Evolutionary conservation across 306 rosid genomes (phyloP).

Genomic region (Ormosia semicastrata): DNA sequence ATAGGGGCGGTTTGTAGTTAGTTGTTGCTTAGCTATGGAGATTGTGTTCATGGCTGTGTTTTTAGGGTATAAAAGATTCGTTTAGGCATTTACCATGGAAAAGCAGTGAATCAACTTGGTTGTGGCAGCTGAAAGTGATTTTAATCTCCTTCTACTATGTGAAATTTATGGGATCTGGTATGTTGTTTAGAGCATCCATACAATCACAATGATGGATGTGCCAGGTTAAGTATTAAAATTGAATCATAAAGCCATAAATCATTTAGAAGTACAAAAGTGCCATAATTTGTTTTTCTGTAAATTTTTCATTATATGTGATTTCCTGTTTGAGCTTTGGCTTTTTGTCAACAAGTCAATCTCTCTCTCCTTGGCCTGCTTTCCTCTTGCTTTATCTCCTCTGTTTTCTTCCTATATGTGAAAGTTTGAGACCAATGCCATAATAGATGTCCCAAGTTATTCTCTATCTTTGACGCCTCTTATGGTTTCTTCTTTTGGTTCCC

Average conservation of each 20-base stretch:
- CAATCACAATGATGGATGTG: conserved; percentile 5
- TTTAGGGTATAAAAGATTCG: conserved; percentile 7
- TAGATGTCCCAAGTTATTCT: background rate
- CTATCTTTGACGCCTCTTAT: background rate
- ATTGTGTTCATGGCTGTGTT: conserved; percentile 19
- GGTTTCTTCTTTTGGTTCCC: background rate
- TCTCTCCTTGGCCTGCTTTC: background rate
- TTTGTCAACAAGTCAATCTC: background rate
- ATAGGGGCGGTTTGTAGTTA: conserved; percentile 17
- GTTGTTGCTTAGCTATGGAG: conserved; percentile 19
- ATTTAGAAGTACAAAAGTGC: background rate
- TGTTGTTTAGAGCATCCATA: conserved; percentile 9
- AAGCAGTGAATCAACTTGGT: conserved; percentile 11
- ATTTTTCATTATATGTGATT: too few species aligned
- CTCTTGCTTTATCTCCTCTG: background rate
- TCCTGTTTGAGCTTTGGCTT: too few species aligned
- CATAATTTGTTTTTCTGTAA: background rate
- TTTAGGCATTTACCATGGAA: conserved; percentile 15
- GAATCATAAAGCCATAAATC: background rate
- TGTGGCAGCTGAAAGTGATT: background rate
- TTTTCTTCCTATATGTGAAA: background rate
- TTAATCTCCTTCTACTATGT: background rate
- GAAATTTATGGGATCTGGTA: background rate
- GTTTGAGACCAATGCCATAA: background rate
- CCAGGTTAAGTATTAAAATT: background rate